A percentile compares a stretch with the other conserved stretches of the same genome.
phyloP scores from a whole-genome alignment of 768 basidiomycete species.

The Termitomyces sp. region DNA sequence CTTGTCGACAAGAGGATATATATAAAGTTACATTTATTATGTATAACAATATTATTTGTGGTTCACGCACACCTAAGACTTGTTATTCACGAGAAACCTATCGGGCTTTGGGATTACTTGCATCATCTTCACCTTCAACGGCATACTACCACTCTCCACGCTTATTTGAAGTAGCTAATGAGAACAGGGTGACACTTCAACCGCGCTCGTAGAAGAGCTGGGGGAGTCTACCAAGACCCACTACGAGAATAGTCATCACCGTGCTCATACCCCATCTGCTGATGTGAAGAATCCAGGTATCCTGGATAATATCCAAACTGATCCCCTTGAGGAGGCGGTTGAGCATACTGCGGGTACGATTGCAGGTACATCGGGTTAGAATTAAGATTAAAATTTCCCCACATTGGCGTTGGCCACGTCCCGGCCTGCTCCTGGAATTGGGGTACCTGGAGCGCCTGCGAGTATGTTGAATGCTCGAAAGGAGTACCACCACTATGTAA shows the following conservation, averaged over 20 bases:
- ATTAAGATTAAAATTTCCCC: neutral
- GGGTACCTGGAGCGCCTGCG: neutral
- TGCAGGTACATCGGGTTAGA: neutral
- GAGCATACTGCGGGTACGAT: neutral
- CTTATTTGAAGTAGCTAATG: neutral
- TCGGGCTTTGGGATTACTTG: no score
- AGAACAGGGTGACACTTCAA: neutral
- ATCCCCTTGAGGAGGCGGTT: neutral
- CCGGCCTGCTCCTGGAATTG: neutral
- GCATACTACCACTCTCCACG: neutral
- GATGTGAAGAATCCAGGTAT: neutral
- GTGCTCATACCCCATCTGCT: neutral
- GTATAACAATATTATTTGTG: no score
- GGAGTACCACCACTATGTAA: neutral
- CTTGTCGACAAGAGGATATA: no score
- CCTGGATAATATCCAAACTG: neutral
- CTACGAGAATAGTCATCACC: neutral
- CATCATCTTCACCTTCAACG: neutral
- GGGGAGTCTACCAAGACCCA: neutral
- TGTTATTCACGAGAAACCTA: no score
- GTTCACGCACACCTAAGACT: no score
- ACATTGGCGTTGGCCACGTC: neutral
- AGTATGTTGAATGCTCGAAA: neutral
- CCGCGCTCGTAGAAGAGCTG: neutral
- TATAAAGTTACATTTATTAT: no score